Percentiles rank a stretch among this genome's conserved stretches.
These are phyloP conservation scores for Fusarium tuaranense DNA, from an alignment of 2,329 filamentous ascomycete species.

Conservation along the genomic window DNA sequence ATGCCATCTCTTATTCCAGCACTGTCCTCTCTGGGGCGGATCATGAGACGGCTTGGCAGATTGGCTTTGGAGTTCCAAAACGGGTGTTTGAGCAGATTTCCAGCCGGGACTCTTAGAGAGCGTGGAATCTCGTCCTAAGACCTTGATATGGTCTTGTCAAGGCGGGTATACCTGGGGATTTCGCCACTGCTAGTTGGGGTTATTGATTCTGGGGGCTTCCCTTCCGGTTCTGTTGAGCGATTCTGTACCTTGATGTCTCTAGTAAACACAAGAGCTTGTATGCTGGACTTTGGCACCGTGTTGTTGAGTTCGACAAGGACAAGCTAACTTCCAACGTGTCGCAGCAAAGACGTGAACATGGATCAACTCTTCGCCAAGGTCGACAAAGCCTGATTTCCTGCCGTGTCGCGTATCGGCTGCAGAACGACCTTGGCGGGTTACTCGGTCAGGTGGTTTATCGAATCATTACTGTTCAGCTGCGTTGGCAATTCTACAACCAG, in stretches of 20 bases:
- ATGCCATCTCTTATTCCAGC: background rate
- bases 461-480: background rate
- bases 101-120: background rate
- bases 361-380: conserved; percentile 73
- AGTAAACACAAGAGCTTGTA: conserved; percentile 58
- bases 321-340: background rate
- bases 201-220: background rate
- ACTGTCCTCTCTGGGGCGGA: background rate
- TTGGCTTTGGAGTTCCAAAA: conserved; percentile 3
- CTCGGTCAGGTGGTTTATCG: conserved; percentile 76
- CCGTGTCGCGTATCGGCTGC: conserved; percentile 85
- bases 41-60: conserved; percentile 22
- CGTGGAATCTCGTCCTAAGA: no score
- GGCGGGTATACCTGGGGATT: background rate
- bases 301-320: background rate
- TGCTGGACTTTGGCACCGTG: background rate
- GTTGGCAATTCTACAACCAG: background rate
- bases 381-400: conserved; percentile 73
- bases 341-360: conserved; percentile 42
- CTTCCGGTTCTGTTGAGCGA: background rate
- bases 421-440: conserved; percentile 64
- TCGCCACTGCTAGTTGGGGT: background rate
- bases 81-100: conserved; percentile 5
- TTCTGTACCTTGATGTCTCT: background rate
- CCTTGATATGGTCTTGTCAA: background rate